Evolutionary conservation across 1,284 basidiomycete species (phyloP).

Genomic region (Naganishia cerealis): DNA sequence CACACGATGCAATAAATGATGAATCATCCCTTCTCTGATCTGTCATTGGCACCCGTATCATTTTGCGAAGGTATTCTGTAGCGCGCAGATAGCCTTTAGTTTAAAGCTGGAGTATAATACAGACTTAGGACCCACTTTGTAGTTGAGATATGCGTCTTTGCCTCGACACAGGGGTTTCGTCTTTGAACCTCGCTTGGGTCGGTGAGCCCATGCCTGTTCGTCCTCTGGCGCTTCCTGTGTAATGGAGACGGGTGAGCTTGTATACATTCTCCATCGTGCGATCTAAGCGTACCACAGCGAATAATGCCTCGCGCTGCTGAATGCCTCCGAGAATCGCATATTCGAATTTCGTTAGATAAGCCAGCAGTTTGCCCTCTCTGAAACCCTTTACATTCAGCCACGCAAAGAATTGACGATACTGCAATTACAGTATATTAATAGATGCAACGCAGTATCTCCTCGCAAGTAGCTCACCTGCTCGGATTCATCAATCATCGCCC

Average conservation of each 20-base stretch:
- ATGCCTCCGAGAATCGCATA: slow-evolving; percentile 29
- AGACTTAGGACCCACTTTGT: slow-evolving; percentile 28
- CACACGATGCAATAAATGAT: not conserved
- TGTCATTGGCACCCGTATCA: not conserved
- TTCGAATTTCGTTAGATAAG: slow-evolving; percentile 25
- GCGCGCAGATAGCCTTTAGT: slow-evolving; percentile 60
- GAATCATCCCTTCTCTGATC: not conserved
- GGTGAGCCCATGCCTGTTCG: slow-evolving; percentile 18
- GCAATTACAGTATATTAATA: slow-evolving; percentile 17
- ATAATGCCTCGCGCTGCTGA: slow-evolving; percentile 71
- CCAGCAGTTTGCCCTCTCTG: slow-evolving; percentile 5
- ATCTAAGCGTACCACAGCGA: slow-evolving; percentile 87
- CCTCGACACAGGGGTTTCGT: slow-evolving; percentile 17
- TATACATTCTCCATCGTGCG: slow-evolving; percentile 62
- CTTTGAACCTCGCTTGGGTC: slow-evolving; percentile 22
- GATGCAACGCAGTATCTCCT: too few species aligned
- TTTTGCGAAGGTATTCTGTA: slow-evolving; percentile 56
- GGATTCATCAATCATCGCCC: slow-evolving; percentile 81
- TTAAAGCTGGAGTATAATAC: not conserved
- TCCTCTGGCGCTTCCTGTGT: slow-evolving; percentile 42
- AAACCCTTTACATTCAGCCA: slow-evolving; percentile 9
- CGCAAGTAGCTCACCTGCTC: slow-evolving; percentile 67
- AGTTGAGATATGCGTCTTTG: slow-evolving; percentile 25
- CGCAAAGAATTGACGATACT: slow-evolving; percentile 17
- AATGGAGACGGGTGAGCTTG: slow-evolving; percentile 73